Evolutionary conservation across 2,329 filamentous ascomycete species (phyloP), one percentile per base, ranked within the genome.

Genomic region (Aspergillus puulaauensis): DNA sequence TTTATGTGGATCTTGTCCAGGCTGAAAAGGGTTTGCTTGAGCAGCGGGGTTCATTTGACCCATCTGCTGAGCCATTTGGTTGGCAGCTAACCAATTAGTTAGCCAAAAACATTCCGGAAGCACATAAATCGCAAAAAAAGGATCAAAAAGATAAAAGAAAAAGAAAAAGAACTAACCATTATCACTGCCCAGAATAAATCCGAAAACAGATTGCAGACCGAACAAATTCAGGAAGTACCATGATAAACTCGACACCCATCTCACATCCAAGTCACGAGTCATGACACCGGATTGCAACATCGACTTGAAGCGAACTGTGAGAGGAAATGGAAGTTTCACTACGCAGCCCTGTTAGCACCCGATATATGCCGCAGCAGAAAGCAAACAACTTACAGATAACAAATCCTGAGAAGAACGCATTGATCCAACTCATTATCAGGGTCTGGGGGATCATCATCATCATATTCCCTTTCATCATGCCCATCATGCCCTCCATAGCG

Each of bases 381-480:
- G 21, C 43, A 17, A 24, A 37, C 7, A 44, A 82, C 86, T 70
- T 81, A 96, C 91, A 91, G 62, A 99, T 97, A 48, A 99, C 95
- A 72, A 97, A 99, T 33, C 95, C 95, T 52, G 91, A 96, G 70
- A 99, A 99, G 73, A 98, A 99, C 0, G 95, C 93, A 79, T 99
- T 99, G 74, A 99, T 98, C 95, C 95, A 99, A 65, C 93, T 95
- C 95, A 99, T 99, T 66, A 99, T 99, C 73, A 99, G 79, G 6
- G 93, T 98, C 77, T 99, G 96, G 49, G 95, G 95, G 58, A 99
- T 91, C 81, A 99, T 98, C 95, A 98, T 99, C 64, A 95, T 93
- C 90, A 99, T 96, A 73, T 99, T 96, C 57, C 93, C 93, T 85
- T 99, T 99, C 91, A 99, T 96, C 91, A 96, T 96, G 66, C 95